Evolutionary conservation across 257 asterid genomes (phyloP), one percentile per base, ranked within the genome.

Genomic region (Marsdenia floribunda): DNA sequence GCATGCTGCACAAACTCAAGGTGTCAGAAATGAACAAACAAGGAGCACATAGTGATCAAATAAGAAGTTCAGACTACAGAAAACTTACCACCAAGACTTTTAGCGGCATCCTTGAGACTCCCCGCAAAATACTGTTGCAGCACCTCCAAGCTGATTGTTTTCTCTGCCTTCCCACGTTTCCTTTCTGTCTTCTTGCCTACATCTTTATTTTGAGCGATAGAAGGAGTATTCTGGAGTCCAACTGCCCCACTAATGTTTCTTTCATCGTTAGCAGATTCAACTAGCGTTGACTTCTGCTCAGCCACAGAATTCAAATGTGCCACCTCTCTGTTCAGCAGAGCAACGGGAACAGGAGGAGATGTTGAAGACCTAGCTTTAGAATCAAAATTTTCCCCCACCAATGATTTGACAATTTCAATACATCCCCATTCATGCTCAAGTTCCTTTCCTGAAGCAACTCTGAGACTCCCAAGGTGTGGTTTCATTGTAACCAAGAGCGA

Each of bases 31-130:
- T 0, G 19, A 76, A 29, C 50, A 33, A 19, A 49, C 18, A 33
- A 46, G 35, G 19, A 57, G 46, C 18, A 6, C 9, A 10, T 5
- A 1, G 42, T 11, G 40, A 13, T 5, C 18, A 61, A 74, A 47
- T 38, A 73, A 65, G 46, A 35, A 53, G 68, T 59, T 38, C 3
- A 33, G 68, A 76, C 71, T 75, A 49, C 49, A 9, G 54, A 37
- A 80, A 81, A 68, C 90, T 74, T 84, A 93, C 98, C 98, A 46
- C 98, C 97, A 77, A 93, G 97, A 79, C 92, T 91, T 87, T 87
- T 91, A 0, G 98, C 98, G 58, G 97, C 97, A 82, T 91, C 96
- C 88, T 90, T 91, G 3, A 93, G 96, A 74, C 97, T 91, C 79
- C 98, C 96, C 37, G 96, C 84, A 77, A 93, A 93, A 80, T 91